These are phyloP conservation scores for Trametes sanguinea DNA, from an alignment of 768 basidiomycete genomes.

Conservation along the genomic window DNA sequence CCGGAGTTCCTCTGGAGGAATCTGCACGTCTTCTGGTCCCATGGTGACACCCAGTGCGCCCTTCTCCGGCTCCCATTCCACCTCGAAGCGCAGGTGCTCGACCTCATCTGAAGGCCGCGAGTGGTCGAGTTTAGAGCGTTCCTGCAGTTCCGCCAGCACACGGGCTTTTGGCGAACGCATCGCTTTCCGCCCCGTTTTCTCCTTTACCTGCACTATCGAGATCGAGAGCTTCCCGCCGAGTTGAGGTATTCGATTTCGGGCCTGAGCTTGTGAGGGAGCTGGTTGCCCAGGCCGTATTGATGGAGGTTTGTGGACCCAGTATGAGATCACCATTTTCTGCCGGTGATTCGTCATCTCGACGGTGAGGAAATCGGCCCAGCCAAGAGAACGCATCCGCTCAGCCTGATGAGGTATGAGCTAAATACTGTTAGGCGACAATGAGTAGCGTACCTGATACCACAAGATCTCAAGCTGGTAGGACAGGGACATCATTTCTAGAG, in stretches of 20 bases:
- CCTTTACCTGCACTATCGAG: slow-evolving; percentile 59
- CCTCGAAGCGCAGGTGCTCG: slow-evolving; percentile 66
- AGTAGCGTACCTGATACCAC: slow-evolving; percentile 62
- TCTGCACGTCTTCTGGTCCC: slow-evolving; percentile 46
- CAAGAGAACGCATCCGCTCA: slow-evolving; percentile 74
- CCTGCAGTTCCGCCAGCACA: slow-evolving; percentile 62
- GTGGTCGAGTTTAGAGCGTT: slow-evolving; percentile 58
- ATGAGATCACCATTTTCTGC: slow-evolving; percentile 70
- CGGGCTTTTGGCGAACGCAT: slow-evolving; percentile 55
- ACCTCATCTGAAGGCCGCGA: slow-evolving; percentile 71
- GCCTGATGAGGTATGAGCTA: slow-evolving; percentile 42
- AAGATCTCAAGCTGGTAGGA: slow-evolving; percentile 92
- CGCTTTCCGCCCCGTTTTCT: slow-evolving; percentile 45
- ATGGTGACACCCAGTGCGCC: slow-evolving; percentile 65
- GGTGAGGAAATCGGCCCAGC: slow-evolving; percentile 79
- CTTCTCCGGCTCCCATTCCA: slow-evolving; percentile 75
- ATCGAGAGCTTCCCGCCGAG: slow-evolving; percentile 76
- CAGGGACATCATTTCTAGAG: slow-evolving; percentile 83
- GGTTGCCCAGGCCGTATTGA: slow-evolving; percentile 30
- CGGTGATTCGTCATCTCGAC: slow-evolving; percentile 71
- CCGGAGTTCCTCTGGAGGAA: slow-evolving; percentile 45
- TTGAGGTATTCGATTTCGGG: slow-evolving; percentile 48
- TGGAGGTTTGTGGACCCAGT: slow-evolving; percentile 69
- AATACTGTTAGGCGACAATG: neutral
- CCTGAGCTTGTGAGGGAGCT: slow-evolving; percentile 27